These are phyloP conservation scores for Talaromyces piceae DNA, from an alignment of 2,329 filamentous ascomycete genomes.

Conservation along the genomic window DNA sequence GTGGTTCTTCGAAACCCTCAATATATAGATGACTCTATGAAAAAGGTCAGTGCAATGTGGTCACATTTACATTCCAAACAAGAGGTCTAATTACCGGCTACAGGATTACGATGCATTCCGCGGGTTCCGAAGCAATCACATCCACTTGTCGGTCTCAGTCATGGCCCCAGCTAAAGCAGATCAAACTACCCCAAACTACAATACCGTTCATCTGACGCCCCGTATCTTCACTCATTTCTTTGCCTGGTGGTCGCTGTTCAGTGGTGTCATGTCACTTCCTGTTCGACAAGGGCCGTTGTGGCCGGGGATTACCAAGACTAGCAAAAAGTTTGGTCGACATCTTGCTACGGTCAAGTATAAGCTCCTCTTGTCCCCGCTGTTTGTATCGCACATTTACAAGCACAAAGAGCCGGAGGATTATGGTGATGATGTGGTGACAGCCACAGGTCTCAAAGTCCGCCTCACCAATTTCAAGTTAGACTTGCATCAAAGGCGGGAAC, in stretches of 20 bases:
- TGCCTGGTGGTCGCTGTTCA: constrained; percentile 95
- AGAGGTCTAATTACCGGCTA: constrained; percentile 16
- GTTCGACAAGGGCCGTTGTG: constrained; percentile 87
- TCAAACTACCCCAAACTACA: constrained; percentile 82
- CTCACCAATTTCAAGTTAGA: constrained; percentile 97
- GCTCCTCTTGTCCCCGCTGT: constrained; percentile 80
- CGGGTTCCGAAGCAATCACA: constrained; percentile 94
- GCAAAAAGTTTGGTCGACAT: constrained; percentile 96
- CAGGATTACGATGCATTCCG: constrained; percentile 78
- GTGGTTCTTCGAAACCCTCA: constrained; percentile 77
- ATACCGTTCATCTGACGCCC: constrained; percentile 88
- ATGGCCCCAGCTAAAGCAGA: constrained; percentile 79
- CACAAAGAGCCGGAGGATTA: constrained; percentile 93
- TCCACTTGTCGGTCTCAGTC: constrained; percentile 89
- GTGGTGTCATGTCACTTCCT: constrained; percentile 86
- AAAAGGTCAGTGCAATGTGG: constrained; percentile 35
- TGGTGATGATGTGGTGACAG: constrained; percentile 68
- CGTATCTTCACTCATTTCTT: constrained; percentile 98
- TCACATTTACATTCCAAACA: neutral
- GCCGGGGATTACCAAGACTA: constrained; percentile 89
- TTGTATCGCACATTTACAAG: constrained; percentile 95
- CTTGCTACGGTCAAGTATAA: constrained; percentile 99
- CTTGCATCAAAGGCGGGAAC: constrained; percentile 85
- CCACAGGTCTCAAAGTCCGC: constrained; percentile 91
- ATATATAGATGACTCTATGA: constrained; percentile 54